phyloP scores from a whole-genome alignment of 2,329 filamentous ascomycete genomes.

The Penicillium concentricum region DNA sequence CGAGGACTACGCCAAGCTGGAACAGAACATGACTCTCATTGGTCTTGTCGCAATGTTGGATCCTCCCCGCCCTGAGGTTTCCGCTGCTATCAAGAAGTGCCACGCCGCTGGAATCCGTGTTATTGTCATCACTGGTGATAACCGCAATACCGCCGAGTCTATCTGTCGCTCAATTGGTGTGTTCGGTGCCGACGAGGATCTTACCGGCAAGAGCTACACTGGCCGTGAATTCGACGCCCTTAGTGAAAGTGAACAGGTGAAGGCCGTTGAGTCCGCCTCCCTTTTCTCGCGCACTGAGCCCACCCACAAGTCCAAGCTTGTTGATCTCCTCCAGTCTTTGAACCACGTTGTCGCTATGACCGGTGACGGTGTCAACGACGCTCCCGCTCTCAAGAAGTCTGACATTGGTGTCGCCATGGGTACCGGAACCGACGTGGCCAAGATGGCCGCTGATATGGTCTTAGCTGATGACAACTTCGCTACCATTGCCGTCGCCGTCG shows the following conservation, averaged over 20 bases:
- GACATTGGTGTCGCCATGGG: conserved; percentile 99
- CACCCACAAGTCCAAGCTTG: conserved; percentile 93
- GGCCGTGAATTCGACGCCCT: conserved; percentile 92
- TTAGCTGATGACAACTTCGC: conserved; percentile 98
- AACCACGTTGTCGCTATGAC: conserved; percentile 99
- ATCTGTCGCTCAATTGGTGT: conserved; percentile 97
- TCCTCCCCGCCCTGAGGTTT: conserved; percentile 89
- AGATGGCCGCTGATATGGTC: conserved; percentile 97
- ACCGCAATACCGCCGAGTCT: conserved; percentile 94
- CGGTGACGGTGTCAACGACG: conserved; percentile 97
- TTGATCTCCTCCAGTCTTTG: conserved; percentile 89
- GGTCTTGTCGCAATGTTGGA: conserved; percentile 96
- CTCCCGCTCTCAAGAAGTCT: conserved; percentile 94
- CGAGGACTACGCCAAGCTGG: conserved; percentile 78
- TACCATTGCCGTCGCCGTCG: conserved; percentile 92
- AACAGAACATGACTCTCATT: conserved; percentile 91
- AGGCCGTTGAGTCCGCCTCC: conserved; percentile 80
- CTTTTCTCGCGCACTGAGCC: conserved; percentile 97
- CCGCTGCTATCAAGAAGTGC: conserved; percentile 81
- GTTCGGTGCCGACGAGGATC: conserved; percentile 76
- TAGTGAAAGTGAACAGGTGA: conserved; percentile 72
- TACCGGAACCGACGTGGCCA: conserved; percentile 93
- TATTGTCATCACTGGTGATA: conserved; percentile 97
- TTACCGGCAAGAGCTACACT: conserved; percentile 90
- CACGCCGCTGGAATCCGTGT: conserved; percentile 92